Evolutionary conservation across 2,329 filamentous ascomycete species (phyloP).

Genomic region (Ustulina deusta): DNA sequence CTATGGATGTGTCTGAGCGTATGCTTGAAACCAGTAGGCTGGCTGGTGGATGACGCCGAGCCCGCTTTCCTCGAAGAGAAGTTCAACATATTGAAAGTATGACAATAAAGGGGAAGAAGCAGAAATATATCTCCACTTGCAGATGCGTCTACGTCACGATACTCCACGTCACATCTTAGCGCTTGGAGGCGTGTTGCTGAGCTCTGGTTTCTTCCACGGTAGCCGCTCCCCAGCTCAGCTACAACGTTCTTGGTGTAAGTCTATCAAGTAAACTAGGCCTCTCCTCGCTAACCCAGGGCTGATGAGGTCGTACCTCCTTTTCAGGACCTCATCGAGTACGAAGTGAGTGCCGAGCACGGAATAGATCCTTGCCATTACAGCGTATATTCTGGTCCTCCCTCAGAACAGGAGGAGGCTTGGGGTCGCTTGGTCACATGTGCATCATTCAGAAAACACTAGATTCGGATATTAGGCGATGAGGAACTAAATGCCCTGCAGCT

Average conservation of each 20-base stretch:
- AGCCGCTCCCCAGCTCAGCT: neutral
- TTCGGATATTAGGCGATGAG: neutral
- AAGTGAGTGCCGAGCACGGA: slow-evolving; percentile 20
- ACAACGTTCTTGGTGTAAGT: slow-evolving; percentile 26
- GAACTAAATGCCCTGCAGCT: slow-evolving; percentile 18
- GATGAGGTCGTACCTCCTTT: slow-evolving; percentile 25
- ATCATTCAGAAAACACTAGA: neutral
- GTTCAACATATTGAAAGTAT: slow-evolving; percentile 1
- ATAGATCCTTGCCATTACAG: slow-evolving; percentile 21
- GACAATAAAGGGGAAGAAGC: neutral
- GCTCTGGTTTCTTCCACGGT: neutral
- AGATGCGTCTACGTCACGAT: slow-evolving; percentile 6
- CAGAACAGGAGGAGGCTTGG: slow-evolving; percentile 37
- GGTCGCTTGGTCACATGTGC: slow-evolving; percentile 31
- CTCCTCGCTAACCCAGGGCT: neutral
- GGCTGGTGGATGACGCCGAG: slow-evolving; percentile 9
- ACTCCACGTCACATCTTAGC: slow-evolving; percentile 14
- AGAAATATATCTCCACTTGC: neutral
- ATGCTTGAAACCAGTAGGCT: neutral
- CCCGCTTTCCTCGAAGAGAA: slow-evolving; percentile 1
- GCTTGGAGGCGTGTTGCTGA: slow-evolving; percentile 9
- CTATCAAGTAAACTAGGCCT: neutral
- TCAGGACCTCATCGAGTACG: slow-evolving; percentile 28
- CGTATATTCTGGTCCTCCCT: slow-evolving; percentile 29
- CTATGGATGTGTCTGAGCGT: slow-evolving; percentile 4